These are phyloP conservation scores for Plectosphaerella sp. DNA, from an alignment of 2,329 filamentous ascomycete species.

Conservation along the genomic window DNA sequence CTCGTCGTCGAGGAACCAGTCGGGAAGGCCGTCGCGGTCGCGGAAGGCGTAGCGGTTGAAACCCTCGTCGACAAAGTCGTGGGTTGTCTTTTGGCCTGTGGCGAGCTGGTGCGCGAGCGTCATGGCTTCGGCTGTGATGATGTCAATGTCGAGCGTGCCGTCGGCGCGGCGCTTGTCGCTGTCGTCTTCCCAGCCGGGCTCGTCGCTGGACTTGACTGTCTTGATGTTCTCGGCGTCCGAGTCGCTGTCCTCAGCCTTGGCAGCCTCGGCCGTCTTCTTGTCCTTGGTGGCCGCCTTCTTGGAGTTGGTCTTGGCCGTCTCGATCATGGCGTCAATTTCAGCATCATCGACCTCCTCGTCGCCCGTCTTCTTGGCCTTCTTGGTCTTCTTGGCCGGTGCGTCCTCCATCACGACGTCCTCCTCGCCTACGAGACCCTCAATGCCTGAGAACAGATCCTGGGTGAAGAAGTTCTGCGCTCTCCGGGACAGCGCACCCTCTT, in stretches of 20 bases:
- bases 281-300: conserved; percentile 14
- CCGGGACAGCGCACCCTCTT: conserved; percentile 66
- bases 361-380: conserved; percentile 11
- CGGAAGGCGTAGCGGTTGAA: conserved; percentile 94
- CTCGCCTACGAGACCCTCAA: conserved; percentile 60
- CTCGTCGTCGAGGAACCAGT: conserved; percentile 98
- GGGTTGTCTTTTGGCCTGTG: conserved; percentile 72
- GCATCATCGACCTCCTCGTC: conserved; percentile 7
- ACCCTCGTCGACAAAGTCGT: conserved; percentile 81
- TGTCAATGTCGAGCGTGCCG: conserved; percentile 79
- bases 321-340: conserved; percentile 3
- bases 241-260: conserved; percentile 12
- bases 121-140: conserved; percentile 99
- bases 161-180: conserved; percentile 55
- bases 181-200: conserved; percentile 61
- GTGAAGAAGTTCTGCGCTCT: conserved; percentile 87
- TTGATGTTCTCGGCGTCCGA: conserved; percentile 53
- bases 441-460: conserved; percentile 88
- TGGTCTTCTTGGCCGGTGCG: conserved; percentile 23
- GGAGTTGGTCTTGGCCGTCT: conserved; percentile 17
- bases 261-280: conserved; percentile 14
- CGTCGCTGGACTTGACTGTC: conserved; percentile 50
- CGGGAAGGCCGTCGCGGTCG: conserved; percentile 84
- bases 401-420: conserved; percentile 29
- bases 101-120: conserved; percentile 90